Conservation (phyloP, 306 rosid genomes). For the Sechiopsis laciniata region DNA sequence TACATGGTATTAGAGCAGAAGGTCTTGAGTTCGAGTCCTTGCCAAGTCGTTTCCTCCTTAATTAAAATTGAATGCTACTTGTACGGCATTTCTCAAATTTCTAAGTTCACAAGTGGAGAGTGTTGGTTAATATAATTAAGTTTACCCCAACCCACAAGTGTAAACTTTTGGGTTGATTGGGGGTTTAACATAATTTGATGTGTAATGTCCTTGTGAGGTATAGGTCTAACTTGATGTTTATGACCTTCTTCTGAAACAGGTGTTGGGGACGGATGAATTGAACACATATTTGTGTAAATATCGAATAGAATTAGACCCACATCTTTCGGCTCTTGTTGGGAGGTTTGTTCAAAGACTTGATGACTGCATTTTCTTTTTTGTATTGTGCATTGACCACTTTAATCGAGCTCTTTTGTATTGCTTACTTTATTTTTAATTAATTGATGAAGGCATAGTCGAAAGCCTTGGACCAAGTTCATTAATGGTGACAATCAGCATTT, state of each 20-base stretch:
- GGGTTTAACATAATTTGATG: no score
- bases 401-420: neutral
- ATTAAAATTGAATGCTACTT: no score
- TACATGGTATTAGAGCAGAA: no score
- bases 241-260: conserved; percentile 34
- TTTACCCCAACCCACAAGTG: no score
- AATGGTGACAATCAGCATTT: conserved; percentile 92
- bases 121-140: no score
- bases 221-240: conserved; percentile 15
- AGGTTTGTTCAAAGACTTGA: conserved; percentile 25
- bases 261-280: conserved; percentile 44
- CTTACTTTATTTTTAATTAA: neutral
- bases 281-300: conserved; percentile 38
- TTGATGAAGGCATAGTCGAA: conserved; percentile 84
- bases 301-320: conserved; percentile 42
- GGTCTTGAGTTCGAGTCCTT: no score
- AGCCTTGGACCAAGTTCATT: conserved; percentile 90
- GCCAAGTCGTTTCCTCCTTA: no score
- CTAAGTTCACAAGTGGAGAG: no score
- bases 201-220: neutral
- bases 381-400: conserved; percentile 8
- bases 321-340: conserved; percentile 44
- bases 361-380: conserved; percentile 24
- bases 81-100: no score
- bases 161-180: no score